These are phyloP conservation scores for Digitaria exilis DNA, from an alignment of 202 grass and related monocot genomes.

Conservation along the genomic window DNA sequence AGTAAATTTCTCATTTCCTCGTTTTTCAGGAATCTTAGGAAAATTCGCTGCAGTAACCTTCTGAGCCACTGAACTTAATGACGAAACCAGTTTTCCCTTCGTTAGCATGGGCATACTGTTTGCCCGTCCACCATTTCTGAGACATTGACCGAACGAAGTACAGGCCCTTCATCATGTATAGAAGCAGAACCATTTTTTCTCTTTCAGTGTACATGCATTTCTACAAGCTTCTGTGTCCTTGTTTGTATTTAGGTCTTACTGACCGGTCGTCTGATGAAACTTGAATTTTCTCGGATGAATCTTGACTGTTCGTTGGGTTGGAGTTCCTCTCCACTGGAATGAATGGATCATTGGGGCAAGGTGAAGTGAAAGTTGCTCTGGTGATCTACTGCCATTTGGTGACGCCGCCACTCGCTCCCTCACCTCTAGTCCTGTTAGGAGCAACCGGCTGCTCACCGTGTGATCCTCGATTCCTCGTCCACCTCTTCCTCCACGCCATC, in stretches of 20 bases:
- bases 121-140: not conserved
- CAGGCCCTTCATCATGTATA: not conserved
- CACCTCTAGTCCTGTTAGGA: too few relatives aligned
- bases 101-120: not conserved
- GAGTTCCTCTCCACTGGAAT: not conserved
- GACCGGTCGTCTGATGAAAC: not conserved
- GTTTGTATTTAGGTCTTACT: constrained; percentile 12
- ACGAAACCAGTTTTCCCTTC: not conserved
- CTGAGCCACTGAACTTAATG: constrained; percentile 8
- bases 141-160: not conserved
- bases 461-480: too few relatives aligned
- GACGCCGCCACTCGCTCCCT: too few relatives aligned
- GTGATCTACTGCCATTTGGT: constrained; percentile 16
- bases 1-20: not conserved
- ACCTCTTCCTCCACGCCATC: too few relatives aligned
- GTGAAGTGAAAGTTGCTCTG: constrained; percentile 17
- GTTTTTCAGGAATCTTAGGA: not conserved
- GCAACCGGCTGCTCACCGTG: too few relatives aligned
- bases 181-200: constrained; percentile 2
- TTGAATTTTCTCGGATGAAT: constrained; percentile 19
- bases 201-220: not conserved
- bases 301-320: not conserved
- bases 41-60: constrained; percentile 7
- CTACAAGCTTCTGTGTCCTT: constrained; percentile 8
- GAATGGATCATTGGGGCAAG: not conserved